Evolutionary conservation across 768 basidiomycete genomes (phyloP).

Genomic region (Tricholoma furcatifolium): DNA sequence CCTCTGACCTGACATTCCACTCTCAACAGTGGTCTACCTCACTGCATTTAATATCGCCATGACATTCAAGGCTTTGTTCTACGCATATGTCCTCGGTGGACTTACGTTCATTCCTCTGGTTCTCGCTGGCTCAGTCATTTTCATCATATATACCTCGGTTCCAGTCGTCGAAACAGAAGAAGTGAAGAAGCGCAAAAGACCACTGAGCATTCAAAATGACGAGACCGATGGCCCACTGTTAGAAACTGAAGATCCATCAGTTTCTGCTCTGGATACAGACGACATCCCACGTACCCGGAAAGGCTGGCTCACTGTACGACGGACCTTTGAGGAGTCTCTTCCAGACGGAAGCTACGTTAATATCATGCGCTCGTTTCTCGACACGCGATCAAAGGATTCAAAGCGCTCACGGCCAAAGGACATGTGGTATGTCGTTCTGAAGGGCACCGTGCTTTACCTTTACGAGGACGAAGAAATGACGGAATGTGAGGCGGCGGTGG

Average conservation of each 20-base stretch:
- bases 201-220: constrained; percentile 23
- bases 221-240: constrained; percentile 27
- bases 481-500: constrained; percentile 90
- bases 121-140: constrained; percentile 54
- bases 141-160: constrained; percentile 78
- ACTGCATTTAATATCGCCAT: constrained; percentile 31
- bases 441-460: constrained; percentile 87
- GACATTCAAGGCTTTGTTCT: constrained; percentile 68
- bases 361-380: constrained; percentile 77
- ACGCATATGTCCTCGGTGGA: constrained; percentile 89
- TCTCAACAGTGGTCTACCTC: constrained; percentile 5
- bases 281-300: constrained; percentile 67
- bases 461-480: constrained; percentile 92
- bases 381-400: constrained; percentile 82
- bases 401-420: constrained; percentile 85
- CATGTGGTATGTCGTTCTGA: constrained; percentile 90
- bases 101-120: constrained; percentile 86
- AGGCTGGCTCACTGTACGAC: constrained; percentile 82
- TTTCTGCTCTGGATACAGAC: constrained; percentile 33
- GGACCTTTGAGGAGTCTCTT: constrained; percentile 68
- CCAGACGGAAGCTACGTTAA: constrained; percentile 72
- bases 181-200: constrained; percentile 35
- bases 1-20: background rate
- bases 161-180: constrained; percentile 64
- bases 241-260: constrained; percentile 25